Base-by-base conservation (phyloP, 1,139 yeast species). In the Magnusiomyces suaveolens region DNA sequence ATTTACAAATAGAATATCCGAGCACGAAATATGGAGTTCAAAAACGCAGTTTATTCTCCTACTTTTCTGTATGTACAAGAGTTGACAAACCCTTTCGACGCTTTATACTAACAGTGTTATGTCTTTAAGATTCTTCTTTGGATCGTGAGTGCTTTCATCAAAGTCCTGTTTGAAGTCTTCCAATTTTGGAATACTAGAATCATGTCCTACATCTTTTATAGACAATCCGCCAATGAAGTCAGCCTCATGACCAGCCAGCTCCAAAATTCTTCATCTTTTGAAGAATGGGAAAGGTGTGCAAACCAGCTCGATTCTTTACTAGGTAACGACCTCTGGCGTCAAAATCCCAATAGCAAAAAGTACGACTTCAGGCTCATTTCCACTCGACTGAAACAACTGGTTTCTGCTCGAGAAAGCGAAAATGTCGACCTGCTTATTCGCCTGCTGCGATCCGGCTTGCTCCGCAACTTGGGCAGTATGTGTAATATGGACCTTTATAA, bases 381-480 rank as follows among this genome's bases (percentile, higher is more conserved):
- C 50, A 89, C 87, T 56, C 75, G 97, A 52, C 74, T 85, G 55
- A 79, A 81, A 57, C 75, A 78, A 43, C 69, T 92, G 50, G 74
- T 78, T 43, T 77, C 77, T 36, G 92, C 96, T 0, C 71, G 95
- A 53, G 69, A 75, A 18, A 72, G 74, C 10, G 79, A 77, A n/a
- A 84, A 87, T 63, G 71, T 80, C 1, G 77, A 75, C 26, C 69
- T 74, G 46, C 74, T 92, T 32, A 78, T 86, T 72, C 83, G 87
- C 26, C 73, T 86, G 48, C 76, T 92, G 50, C 73, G 96, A 48
- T 85, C 96, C 0, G 96, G 96, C 0, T 78, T 88, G 63, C 72
- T 92, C 50, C 73, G 98, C 36, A 92, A 92, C 66, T 85, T 92
- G 70, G 98, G 96, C 8, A 95, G 96, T 0, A 87, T 92, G 3